Evolutionary conservation across 164 flowering plant species (phyloP), one percentile per base, ranked within the genome.

Genomic region (Platanus orientalis): DNA sequence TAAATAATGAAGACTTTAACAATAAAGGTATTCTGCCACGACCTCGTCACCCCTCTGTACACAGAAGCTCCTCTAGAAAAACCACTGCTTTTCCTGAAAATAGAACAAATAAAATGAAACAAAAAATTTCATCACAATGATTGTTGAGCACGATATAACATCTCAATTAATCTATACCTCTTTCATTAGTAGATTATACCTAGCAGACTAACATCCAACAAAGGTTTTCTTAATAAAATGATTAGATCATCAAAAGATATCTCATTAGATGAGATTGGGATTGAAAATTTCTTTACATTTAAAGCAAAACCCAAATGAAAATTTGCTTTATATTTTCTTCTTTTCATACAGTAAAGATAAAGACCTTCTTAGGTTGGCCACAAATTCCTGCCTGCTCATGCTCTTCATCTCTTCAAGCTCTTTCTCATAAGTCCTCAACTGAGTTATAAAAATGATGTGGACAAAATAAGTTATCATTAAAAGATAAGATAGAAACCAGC

Each of bases 21-120:
- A 68, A 64, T 56, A 55, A 68, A 39, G 71, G 54, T 52, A 16
- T 28, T 50, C 45, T 20, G 42, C 32, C 57, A 54, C 27, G 59
- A 86, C 97, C 97, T 86, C 32, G 97, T 90, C 71, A 90, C 97
- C 53, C 97, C 97, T 79, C 97, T 72, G 81, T 90, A 90, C 53
- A 90, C 75, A 17, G 97, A 90, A 4, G 97, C 97, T 29, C 97
- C 97, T 68, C 97, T 88, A 64, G 97, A 90, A 71, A 90, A 90
- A 24, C 97, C 97, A 79, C 97, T 88, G 73, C 97, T 90, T 77
- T 88, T 89, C 85, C 97, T 90, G 87, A 39, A 71, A 71, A 56
- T 7, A 40, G 16, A 24, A 39, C 23, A 57, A 42, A 17, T 30
- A 60, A n/a, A 57, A 7, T 20, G 20, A 61, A 47, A 29, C n/a